Evolutionary conservation across 768 basidiomycete genomes (phyloP), one percentile per base, ranked within the genome.

Genomic region (Calocybe gangraenosa): DNA sequence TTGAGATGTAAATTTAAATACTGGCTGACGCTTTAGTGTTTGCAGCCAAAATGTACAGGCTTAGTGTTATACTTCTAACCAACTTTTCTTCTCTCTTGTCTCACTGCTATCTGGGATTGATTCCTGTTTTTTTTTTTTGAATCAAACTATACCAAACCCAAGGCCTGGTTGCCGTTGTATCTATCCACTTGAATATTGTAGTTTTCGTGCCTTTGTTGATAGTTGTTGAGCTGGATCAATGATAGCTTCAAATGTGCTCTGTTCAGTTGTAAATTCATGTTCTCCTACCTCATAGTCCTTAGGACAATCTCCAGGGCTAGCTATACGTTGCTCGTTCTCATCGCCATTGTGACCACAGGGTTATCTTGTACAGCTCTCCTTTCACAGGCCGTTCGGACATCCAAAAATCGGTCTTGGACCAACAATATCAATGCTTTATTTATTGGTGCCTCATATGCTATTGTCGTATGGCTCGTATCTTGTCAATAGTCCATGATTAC

Each of bases 361-460:
- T 67, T 87, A 15, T 87, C 85, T 4, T 82, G 79, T 53, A 64
- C 76, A 1, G 75, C 79, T 0, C 67, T 89, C 42, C 72, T 89
- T 40, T 78, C 81, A 0, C 87, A 90, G 58, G 85, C 87, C 0
- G 79, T 86, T 15, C 73, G 86, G 40, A 85, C 79, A 0, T 71
- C 84, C 2, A 75, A 75, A 1, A 65, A 60, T 35, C 66, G 63
- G 49, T 69, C 75, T 8, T 84, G 81, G 77, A 60, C 54, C 40
- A 67, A 73, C 23, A 90, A 89, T 62, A 71, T 78, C 71, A 81
- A 90, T 60, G 76, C 79, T 4, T 64, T 85, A 21, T 70, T 82
- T 42, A 79, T 91, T 25, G 80, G 79, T 8, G 76, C 76, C n/a
- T 79, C 86, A 0, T 91, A 90, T 60, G 67, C 74, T 56, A 57